Evolutionary conservation across 2,329 filamentous ascomycete species (phyloP).

Genomic region (Gaeumannomyces sp.): DNA sequence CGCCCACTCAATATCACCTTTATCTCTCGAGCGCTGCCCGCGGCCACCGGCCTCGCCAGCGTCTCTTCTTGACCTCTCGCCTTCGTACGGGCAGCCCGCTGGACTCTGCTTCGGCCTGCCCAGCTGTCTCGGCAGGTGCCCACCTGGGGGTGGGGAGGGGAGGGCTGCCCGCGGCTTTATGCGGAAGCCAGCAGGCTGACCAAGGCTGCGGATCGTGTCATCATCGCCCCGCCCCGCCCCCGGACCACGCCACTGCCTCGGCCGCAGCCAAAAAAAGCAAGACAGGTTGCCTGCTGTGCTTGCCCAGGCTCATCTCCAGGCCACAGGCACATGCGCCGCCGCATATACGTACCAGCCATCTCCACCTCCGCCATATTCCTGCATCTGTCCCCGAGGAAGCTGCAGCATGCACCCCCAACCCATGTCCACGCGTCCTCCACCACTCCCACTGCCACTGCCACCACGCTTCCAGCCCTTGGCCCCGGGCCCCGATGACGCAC

Average conservation of each 20-base stretch:
- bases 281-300: too few relatives aligned
- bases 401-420: background rate
- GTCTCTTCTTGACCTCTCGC: slow-evolving; percentile 12
- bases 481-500: slow-evolving; percentile 21
- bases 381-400: too few relatives aligned
- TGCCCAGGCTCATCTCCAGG: too few relatives aligned
- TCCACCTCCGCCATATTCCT: too few relatives aligned
- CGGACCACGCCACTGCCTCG: too few relatives aligned
- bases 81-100: background rate
- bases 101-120: slow-evolving; percentile 12
- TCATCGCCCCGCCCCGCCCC: too few relatives aligned
- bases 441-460: background rate
- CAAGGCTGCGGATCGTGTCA: too few relatives aligned
- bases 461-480: background rate
- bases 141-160: too few relatives aligned
- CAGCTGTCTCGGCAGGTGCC: slow-evolving; percentile 26
- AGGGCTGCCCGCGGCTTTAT: slow-evolving; percentile 16
- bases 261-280: too few relatives aligned
- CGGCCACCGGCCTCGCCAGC: slow-evolving; percentile 17
- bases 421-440: background rate
- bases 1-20: slow-evolving; percentile 19
- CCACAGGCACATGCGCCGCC: too few relatives aligned
- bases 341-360: too few relatives aligned
- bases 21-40: slow-evolving; percentile 20
- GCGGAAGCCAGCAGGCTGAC: background rate